A percentile compares a stretch with the other conserved stretches of the same genome.
Evolutionary conservation across 1,284 basidiomycete genomes (phyloP).

Genomic region (Lentinus polychrous): DNA sequence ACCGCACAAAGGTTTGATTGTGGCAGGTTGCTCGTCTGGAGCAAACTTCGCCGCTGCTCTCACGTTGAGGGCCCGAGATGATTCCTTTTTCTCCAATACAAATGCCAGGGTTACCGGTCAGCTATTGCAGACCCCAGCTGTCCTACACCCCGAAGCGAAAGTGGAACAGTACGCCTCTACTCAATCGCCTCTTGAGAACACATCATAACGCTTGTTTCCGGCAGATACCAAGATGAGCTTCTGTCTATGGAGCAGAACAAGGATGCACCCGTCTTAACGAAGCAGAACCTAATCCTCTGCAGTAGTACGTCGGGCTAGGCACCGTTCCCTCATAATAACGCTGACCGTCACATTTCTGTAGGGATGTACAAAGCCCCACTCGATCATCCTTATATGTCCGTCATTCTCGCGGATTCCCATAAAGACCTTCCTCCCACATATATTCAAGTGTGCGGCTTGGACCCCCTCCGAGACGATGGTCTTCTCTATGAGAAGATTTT

Average conservation of each 20-base stretch:
- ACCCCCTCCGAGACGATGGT: slow-evolving; percentile 14
- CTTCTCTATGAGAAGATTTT: slow-evolving; percentile 14
- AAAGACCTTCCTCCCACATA: slow-evolving; percentile 11
- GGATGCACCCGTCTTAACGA: slow-evolving; percentile 2
- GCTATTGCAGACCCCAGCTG: slow-evolving; percentile 8
- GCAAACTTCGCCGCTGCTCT: slow-evolving; percentile 15
- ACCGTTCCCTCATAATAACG: no score
- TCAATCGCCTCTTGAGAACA: background rate
- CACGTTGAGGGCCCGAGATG: slow-evolving; percentile 13
- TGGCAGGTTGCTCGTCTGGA: slow-evolving; percentile 17
- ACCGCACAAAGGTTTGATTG: slow-evolving; percentile 14
- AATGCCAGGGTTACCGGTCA: slow-evolving; percentile 7
- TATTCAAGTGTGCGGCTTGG: slow-evolving; percentile 13
- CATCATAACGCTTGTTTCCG: background rate
- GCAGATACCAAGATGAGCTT: slow-evolving; percentile 7
- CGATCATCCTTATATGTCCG: slow-evolving; percentile 7
- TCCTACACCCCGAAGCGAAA: slow-evolving; percentile 7
- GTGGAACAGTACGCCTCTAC: slow-evolving; percentile 3
- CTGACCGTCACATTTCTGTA: background rate
- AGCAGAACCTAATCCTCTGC: no score
- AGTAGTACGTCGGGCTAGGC: no score
- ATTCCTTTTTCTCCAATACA: slow-evolving; percentile 14
- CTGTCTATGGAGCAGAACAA: slow-evolving; percentile 8
- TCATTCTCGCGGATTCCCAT: slow-evolving; percentile 5
- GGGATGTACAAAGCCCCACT: slow-evolving; percentile 1